Base-by-base conservation (phyloP, 78 protist species). In the Dictyostelium discoideum region DNA sequence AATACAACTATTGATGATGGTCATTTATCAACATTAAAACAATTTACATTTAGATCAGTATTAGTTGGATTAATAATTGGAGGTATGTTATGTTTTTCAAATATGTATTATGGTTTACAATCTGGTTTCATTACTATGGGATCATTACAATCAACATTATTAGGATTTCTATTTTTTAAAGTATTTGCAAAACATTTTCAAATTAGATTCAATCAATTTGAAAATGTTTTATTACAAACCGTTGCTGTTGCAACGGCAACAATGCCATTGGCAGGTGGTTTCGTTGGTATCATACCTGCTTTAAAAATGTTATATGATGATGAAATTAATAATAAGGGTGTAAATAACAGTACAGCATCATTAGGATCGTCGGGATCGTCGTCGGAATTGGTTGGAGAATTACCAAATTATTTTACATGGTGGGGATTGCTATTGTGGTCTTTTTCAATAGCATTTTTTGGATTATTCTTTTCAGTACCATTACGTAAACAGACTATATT, bases 401-500 rank as follows among this genome's bases (percentile, higher is more conserved):
- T 26, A 20, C 95, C 89, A 18, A 14, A 8, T 22, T 90, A 90
- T 14, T 82, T 90, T n/a, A 63, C 77, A 8, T 90, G 95, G 95
- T 90, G 95, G 95, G 86, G 77, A 29, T 78, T 90, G 22, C 3
- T 22, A 8, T 84, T 96, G 2, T 97, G 98, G 98, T 24, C 97
- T 14, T 65, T 97, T 8, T 72, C 97, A 22, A 73, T 97, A 84
- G 95, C 96, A 5, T 96, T 89, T 48, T 97, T 97, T 96, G 98
- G 98, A 26, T 93, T 95, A 9, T 97, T 96, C 82, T 90, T 97
- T 78, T 98, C 98, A 3, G 98, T 97, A 37, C 98, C 98, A 10
- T 92, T 97, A n/a, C 65, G 98, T 11, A 88, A 84, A 22, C 97
- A 97, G 60, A 95, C 93, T 20, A 97, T 97, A 9, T 60, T 97